Base-by-base conservation (phyloP, 345 rosid genomes). In the Adansonia digitata region DNA sequence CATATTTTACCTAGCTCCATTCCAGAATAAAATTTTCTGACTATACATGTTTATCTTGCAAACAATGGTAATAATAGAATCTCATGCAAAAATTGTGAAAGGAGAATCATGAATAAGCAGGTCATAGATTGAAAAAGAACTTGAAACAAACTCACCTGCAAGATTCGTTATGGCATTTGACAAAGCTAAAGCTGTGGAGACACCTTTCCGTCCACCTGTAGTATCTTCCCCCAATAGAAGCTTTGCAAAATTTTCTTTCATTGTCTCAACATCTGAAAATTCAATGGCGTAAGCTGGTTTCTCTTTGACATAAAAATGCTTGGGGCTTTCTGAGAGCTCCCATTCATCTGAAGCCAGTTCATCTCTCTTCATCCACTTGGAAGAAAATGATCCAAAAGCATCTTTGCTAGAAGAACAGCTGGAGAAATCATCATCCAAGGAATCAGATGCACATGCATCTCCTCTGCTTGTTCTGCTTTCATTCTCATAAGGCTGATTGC, bases 341-440 rank as follows among this genome's bases (percentile, higher is more conserved):
- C 86, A 87, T 46, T 82, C 93, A 75, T 88, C 89, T 8, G 71
- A 84, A 53, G 82, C 82, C 20, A 73, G 87, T 31, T 81, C 93
- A 14, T 84, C 92, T 73, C 74, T 85, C 85, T 89, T 92, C 61
- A 90, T 59, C 96, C 96, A 92, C 76, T 95, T 91, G 0, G 98
- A 95, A 75, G 96, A 87, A 69, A 93, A 85, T 27, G 99, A 95
- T 61, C 98, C 93, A 45, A 75, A 91, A 69, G 81, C 94, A 69
- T 94, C 98, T 82, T 90, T 95, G 84, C 97, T 93, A n/a, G 99
- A 94, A 55, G 97, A 93, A 82, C 95, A 91, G 86, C 93, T 92
- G 20, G 97, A 88, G 39, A 83, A 89, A 77, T 88, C 97, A 69
- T 92, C 96, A 55, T 91, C 97, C 66, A 90, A 75, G 15, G 96